Evolutionary conservation across 1,139 yeast genomes (phyloP), one percentile per base, ranked within the genome.

Genomic region (Candida pseudoviswanathii): DNA sequence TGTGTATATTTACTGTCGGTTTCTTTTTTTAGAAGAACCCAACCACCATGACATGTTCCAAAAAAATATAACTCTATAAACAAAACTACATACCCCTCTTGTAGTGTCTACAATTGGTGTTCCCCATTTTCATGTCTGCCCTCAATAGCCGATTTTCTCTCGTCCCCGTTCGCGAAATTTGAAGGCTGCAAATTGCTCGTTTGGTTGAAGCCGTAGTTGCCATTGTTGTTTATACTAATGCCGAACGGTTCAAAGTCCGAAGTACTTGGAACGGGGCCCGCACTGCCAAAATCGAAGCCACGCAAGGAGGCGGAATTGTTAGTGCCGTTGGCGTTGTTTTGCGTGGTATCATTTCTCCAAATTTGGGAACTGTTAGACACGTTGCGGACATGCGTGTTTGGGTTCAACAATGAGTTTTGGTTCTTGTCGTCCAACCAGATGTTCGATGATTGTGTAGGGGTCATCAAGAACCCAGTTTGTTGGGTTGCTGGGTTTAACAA

Each of bases 341-440:
- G 10, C 22, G 43, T n/a, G 27, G 46, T 25, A 29, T 66, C 71
- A 52, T 63, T 66, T 44, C 71, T 54, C 73, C 73, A 69, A 41
- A 69, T 64, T 47, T 66, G 70, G 25, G 62, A 53, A 36, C 65
- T 64, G 41, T 59, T 58, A 30, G 71, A 66, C 8, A 64, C 63
- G 11, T 59, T 57, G 22, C 71, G 52, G 30, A 60, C 58, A 54
- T 64, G 67, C 11, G 51, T 50, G 44, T 46, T 46, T 33, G 41
- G 45, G 25, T 25, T 34, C 21, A 33, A 26, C 26, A 46, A 38
- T 16, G 43, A 25, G 8, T 30, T 29, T 24, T 31, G 43, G 36
- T 29, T 41, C 34, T 49, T 48, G 24, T 53, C 56, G 45, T 54
- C 58, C 26, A 46, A 44, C 58, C 58, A 55, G 9, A 55, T 50